Base-by-base conservation (phyloP, 768 basidiomycete species). In the Boletus vermiculosoides region DNA sequence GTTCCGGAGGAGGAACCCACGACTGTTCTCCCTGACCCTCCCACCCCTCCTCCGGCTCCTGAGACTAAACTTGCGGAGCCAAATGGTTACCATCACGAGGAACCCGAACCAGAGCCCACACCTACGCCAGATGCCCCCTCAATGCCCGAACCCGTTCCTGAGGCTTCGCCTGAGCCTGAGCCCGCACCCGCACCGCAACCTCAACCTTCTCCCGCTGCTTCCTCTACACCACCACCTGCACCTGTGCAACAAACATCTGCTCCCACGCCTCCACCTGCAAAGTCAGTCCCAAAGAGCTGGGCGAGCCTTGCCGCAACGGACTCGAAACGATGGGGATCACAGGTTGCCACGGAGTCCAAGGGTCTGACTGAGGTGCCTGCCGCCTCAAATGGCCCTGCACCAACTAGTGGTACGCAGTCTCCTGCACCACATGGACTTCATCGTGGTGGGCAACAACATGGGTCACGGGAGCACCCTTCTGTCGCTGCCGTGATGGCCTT, bases 241-340 rank as follows among this genome's bases (percentile, higher is more conserved):
- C 65, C 77, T 9, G 58, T 74, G 10, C 67, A 66, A 20, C 66
- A 58, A 25, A 56, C 64, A 1, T 65, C 76, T n/a, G 48, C 69
- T 31, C 59, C 70, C 11, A 16, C 63, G 23, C 59, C 77, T 16
- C 63, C 72, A 11, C 75, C 79, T 6, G 60, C 69, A 7, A 79
- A 78, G 20, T 73, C 82, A 12, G 74, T 64, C 15, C 92, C 90
- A 16, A 89, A 90, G 69, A 88, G 88, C 0, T 98, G 94, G 95
- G 95, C 95, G 0, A 90, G 88, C 55, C 84, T 97, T 45, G 94
- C 94, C 45, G 94, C 94, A 40, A 72, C 87, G 20, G 89, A 90
- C 67, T 73, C 81, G 16, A 87, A 86, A 67, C 91, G 89, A 70
- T 96, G 94, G 94, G 92, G 92, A 44, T 73, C 85, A 1, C 83